Conservation (phyloP, 345 rosid genomes). For the Erysimum cheiranthoides region DNA sequence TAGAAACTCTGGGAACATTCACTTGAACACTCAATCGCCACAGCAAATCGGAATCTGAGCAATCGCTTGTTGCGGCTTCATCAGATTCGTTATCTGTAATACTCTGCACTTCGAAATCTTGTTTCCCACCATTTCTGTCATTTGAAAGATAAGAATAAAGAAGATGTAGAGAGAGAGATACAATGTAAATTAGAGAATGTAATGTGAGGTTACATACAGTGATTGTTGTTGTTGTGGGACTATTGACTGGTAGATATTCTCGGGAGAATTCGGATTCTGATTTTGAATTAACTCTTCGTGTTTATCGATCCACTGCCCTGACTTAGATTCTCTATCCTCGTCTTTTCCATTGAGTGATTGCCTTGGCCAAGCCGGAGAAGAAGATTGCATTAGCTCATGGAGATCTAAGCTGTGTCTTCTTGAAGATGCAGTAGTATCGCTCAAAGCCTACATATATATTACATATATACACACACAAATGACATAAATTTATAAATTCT, state of each 20-base stretch:
- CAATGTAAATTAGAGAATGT: not conserved
- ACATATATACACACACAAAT: not conserved
- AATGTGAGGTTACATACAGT: constrained; percentile 46
- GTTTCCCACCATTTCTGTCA: constrained; percentile 54
- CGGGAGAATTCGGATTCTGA: constrained; percentile 1
- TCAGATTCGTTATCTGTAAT: constrained; percentile 63
- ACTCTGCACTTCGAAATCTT: constrained; percentile 57
- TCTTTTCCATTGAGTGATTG: constrained; percentile 53
- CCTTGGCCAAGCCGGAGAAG: constrained; percentile 57
- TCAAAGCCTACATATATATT: constrained; percentile 44
- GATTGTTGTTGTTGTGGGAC: constrained; percentile 22
- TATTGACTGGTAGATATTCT: constrained; percentile 24
- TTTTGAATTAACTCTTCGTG: constrained; percentile 36
- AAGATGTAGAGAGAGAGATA: constrained; percentile 1
- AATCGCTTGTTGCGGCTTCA: constrained; percentile 74
- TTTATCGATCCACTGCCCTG: constrained; percentile 78
- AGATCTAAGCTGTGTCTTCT: constrained; percentile 75
- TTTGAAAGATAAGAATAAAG: constrained; percentile 32
- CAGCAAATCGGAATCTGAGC: constrained; percentile 69
- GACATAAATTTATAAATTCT: constrained; percentile 9
- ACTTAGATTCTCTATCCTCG: constrained; percentile 60
- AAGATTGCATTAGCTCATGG: constrained; percentile 67
- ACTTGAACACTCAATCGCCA: constrained; percentile 70
- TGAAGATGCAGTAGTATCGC: constrained; percentile 53
- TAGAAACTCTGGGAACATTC: constrained; percentile 55